These are phyloP conservation scores for Ophiocordyceps polyrhachis-furcata DNA, from an alignment of 2,329 filamentous ascomycete genomes.

Conservation along the genomic window DNA sequence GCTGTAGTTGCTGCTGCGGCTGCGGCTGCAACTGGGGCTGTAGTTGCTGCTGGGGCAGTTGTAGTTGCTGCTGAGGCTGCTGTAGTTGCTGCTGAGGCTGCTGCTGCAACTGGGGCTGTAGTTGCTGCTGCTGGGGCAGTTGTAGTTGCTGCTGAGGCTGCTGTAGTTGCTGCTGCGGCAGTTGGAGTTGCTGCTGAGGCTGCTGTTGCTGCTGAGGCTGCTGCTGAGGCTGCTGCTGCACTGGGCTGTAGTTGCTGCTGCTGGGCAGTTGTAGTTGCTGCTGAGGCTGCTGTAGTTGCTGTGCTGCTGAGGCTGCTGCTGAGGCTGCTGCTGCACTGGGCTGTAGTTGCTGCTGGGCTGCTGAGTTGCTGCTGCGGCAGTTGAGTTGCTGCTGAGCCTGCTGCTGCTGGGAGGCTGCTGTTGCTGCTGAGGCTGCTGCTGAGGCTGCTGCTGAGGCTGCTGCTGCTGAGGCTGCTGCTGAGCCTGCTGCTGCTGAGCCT, in stretches of 20 bases:
- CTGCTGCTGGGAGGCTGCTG: not conserved
- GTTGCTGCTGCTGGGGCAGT: not conserved
- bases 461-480: not conserved
- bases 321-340: not conserved
- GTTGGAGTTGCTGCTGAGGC: not conserved
- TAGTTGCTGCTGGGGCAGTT: not conserved
- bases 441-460: not conserved
- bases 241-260: not conserved
- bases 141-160: not conserved
- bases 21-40: not conserved
- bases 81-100: not conserved
- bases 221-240: not conserved
- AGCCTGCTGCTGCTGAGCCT: not conserved
- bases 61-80: not conserved
- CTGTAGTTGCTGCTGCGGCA: too few relatives aligned
- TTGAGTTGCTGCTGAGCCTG: not conserved
- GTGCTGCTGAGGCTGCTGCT: not conserved
- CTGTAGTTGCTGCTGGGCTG: not conserved
- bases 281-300: not conserved
- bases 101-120: not conserved
- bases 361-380: not conserved
- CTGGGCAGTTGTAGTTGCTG: not conserved
- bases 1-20: not conserved
- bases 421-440: not conserved
- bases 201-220: not conserved